Conservation (phyloP, 2,329 filamentous ascomycete species). For the Fusarium penzigii region DNA sequence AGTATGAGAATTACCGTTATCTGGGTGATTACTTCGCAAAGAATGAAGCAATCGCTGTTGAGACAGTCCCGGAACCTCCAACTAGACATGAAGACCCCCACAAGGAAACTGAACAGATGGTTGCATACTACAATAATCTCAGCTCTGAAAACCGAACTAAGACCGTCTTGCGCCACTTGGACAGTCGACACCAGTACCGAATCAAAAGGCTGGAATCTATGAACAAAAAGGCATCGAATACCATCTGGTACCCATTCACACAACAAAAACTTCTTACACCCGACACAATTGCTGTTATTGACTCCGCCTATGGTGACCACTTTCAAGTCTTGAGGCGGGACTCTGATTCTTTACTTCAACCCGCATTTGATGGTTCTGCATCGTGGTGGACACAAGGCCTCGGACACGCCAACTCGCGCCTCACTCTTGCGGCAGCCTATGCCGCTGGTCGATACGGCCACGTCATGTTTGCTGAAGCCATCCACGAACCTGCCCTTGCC, state of each 20-base stretch:
- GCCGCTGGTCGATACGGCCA: constrained; percentile 84
- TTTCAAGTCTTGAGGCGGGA: constrained; percentile 60
- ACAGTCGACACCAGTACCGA: constrained; percentile 54
- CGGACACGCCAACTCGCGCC: constrained; percentile 72
- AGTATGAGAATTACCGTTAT: constrained; percentile 70
- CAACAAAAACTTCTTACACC: constrained; percentile 68
- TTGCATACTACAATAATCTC: constrained; percentile 60
- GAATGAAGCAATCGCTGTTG: constrained; percentile 57
- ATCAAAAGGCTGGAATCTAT: constrained; percentile 62
- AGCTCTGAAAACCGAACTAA: constrained; percentile 41
- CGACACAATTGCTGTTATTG: constrained; percentile 70
- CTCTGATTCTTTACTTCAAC: constrained; percentile 27
- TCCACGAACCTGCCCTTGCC: constrained; percentile 75
- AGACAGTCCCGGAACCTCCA: constrained; percentile 62
- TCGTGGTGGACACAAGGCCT: constrained; percentile 93
- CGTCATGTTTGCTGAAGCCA: constrained; percentile 80
- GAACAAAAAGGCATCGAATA: constrained; percentile 58
- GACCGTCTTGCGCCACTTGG: constrained; percentile 52
- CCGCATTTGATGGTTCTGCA: constrained; percentile 80
- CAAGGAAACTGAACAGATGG: constrained; percentile 60
- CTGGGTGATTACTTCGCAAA: constrained; percentile 66
- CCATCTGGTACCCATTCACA: constrained; percentile 87
- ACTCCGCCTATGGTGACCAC: constrained; percentile 77
- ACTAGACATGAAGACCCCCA: constrained; percentile 36
- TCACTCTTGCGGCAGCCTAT: constrained; percentile 75